These are phyloP conservation scores for Tetrastigma voinierianum DNA, from an alignment of 164 flowering plant genomes.

Conservation along the genomic window DNA sequence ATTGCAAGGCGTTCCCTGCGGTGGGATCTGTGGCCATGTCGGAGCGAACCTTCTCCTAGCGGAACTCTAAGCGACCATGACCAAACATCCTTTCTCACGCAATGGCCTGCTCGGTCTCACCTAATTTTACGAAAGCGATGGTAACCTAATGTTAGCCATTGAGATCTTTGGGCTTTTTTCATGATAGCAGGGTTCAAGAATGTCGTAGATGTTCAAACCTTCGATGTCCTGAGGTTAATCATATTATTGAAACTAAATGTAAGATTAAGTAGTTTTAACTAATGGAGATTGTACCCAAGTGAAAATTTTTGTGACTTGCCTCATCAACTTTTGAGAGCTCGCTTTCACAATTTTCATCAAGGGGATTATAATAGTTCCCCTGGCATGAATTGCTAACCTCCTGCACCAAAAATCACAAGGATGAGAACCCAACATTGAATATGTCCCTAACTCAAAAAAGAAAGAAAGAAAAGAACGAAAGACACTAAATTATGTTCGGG, in stretches of 20 bases:
- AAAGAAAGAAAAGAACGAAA: no score
- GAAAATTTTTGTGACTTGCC: constrained; percentile 27
- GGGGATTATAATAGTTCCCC: constrained; percentile 56
- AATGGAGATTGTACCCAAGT: neutral
- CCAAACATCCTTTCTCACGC: constrained; percentile 94
- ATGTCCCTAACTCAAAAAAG: no score
- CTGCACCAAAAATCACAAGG: constrained; percentile 14
- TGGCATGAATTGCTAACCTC: constrained; percentile 44
- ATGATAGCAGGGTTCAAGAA: constrained; percentile 89
- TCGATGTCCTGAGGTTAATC: constrained; percentile 40
- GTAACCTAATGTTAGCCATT: constrained; percentile 36
- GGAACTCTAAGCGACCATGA: constrained; percentile 93
- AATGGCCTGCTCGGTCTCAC: constrained; percentile 81
- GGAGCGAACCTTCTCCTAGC: constrained; percentile 81
- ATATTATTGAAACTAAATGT: neutral
- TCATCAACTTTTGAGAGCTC: constrained; percentile 51
- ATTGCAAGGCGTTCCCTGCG: constrained; percentile 59
- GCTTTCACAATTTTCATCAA: constrained; percentile 33
- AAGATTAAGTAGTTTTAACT: neutral
- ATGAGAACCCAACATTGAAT: no score
- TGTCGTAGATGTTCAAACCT: constrained; percentile 72
- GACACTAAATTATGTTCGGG: no score
- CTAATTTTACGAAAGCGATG: constrained; percentile 70
- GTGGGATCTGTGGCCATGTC: constrained; percentile 82
- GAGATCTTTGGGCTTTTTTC: constrained; percentile 14